phyloP scores from a whole-genome alignment of 345 rosid genomes.

The Citrus medica region DNA sequence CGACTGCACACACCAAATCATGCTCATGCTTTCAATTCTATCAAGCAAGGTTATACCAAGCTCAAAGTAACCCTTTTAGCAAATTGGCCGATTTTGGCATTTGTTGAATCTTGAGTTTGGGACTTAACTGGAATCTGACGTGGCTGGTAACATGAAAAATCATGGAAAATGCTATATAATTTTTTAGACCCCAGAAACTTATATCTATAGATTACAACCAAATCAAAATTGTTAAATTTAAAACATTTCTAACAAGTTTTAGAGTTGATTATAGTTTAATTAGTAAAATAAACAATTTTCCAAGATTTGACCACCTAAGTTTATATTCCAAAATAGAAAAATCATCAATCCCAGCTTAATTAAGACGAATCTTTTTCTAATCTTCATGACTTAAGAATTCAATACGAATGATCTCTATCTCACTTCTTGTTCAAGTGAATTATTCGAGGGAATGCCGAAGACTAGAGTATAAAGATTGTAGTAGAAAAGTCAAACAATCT shows the following conservation, averaged over 20 bases:
- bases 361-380: background rate
- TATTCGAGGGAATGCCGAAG: background rate
- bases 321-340: background rate
- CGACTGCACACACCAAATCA: too few relatives aligned
- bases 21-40: background rate
- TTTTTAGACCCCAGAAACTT: background rate
- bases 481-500: background rate
- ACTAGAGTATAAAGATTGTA: background rate
- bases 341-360: background rate
- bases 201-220: background rate
- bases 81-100: background rate
- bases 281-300: background rate
- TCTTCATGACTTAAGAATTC: background rate
- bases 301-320: background rate
- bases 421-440: background rate
- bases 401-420: background rate
- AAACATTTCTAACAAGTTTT: background rate
- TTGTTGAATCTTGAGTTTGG: background rate
- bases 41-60: background rate
- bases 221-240: background rate
- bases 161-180: background rate
- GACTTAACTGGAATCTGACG: background rate
- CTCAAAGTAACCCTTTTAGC: background rate
- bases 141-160: background rate
- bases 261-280: background rate